These are phyloP conservation scores for Eruca vesicaria DNA, from an alignment of 441 rosid species.

Conservation along the genomic window DNA sequence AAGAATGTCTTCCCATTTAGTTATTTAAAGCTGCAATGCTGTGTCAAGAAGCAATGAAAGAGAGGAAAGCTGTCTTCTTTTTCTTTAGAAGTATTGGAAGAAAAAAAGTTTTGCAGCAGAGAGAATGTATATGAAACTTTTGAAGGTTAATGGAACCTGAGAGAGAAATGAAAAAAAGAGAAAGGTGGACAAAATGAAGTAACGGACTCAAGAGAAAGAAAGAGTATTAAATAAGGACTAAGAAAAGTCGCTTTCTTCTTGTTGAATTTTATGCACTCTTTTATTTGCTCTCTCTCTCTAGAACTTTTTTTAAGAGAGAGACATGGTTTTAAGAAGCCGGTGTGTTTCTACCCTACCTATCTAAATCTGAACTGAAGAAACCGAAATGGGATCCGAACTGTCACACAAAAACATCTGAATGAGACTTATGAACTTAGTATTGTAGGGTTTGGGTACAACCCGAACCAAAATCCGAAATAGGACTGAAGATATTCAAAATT, in stretches of 20 bases:
- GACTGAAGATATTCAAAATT: too few species aligned
- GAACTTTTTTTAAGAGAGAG: not conserved
- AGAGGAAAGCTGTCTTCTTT: constrained; percentile 1
- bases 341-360: too few species aligned
- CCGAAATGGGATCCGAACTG: too few species aligned
- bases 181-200: constrained; percentile 41
- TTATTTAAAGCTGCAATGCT: constrained; percentile 11
- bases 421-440: too few species aligned
- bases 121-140: constrained; percentile 21
- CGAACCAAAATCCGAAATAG: too few species aligned
- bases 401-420: too few species aligned
- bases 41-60: not conserved
- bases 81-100: not conserved
- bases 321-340: too few species aligned
- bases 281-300: not conserved
- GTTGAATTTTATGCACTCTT: constrained; percentile 21
- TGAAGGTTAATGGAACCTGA: constrained; percentile 21
- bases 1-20: constrained; percentile 81
- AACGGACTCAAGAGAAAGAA: constrained; percentile 34
- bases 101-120: constrained; percentile 27
- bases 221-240: too few species aligned
- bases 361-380: too few species aligned
- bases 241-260: too few species aligned
- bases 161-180: not conserved
- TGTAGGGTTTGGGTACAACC: too few species aligned